Conservation (phyloP, 2,329 filamentous ascomycete species). For the Paecilomyces sp. region DNA sequence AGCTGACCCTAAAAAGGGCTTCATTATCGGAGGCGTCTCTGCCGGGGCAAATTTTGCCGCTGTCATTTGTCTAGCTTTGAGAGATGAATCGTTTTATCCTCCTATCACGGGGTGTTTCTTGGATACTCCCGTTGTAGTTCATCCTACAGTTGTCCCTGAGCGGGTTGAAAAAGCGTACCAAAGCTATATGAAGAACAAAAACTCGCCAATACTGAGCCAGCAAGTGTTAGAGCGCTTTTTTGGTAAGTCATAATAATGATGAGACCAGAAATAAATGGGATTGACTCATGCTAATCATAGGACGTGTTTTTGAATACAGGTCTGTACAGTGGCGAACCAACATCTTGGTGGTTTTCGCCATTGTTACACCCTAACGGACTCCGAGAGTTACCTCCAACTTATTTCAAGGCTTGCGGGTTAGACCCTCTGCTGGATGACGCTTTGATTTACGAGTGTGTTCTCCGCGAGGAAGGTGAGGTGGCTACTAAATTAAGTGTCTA, state of each 20-base stretch:
- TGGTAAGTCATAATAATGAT: too few relatives aligned
- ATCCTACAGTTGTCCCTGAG: too few relatives aligned
- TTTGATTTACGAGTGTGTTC: conserved; percentile 16
- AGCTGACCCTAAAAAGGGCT: background rate
- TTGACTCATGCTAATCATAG: too few relatives aligned
- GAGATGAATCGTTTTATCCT: background rate
- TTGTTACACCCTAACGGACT: conserved; percentile 12
- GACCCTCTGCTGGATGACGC: conserved; percentile 19
- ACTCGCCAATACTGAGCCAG: too few relatives aligned
- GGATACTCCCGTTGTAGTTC: background rate
- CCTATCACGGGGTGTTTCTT: background rate
- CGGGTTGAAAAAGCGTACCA: too few relatives aligned
- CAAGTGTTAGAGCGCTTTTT: too few relatives aligned
- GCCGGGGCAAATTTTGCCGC: background rate
- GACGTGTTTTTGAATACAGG: too few relatives aligned
- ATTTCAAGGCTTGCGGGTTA: conserved; percentile 19
- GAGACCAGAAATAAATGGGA: too few relatives aligned
- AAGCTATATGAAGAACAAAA: too few relatives aligned
- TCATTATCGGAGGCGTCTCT: conserved; percentile 2
- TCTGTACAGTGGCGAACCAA: conserved; percentile 1
- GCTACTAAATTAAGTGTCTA: conserved; percentile 22
- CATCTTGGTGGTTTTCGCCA: background rate
- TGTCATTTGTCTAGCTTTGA: too few relatives aligned
- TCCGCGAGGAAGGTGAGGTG: conserved; percentile 15
- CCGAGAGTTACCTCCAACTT: conserved; percentile 17